phyloP scores from a whole-genome alignment of 768 basidiomycete genomes.

The Antrodiella citrinella region DNA sequence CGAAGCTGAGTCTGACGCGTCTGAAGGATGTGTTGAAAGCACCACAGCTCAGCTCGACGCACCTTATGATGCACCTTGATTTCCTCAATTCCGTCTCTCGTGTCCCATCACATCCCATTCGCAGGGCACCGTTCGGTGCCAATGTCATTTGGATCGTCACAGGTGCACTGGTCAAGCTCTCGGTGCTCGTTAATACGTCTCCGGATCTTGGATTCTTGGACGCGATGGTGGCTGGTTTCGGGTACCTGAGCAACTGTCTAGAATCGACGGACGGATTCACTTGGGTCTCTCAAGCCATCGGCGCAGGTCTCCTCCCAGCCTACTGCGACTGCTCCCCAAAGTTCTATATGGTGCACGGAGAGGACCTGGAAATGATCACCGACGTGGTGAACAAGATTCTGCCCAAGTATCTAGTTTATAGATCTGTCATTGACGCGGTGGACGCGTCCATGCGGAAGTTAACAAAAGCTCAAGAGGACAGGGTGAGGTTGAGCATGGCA shows the following conservation, averaged over 20 bases:
- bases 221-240: slow-evolving; percentile 22
- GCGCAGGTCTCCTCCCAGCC: slow-evolving; percentile 26
- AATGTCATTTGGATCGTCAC: slow-evolving; percentile 25
- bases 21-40: slow-evolving; percentile 18
- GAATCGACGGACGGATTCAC: slow-evolving; percentile 31
- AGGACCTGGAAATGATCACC: slow-evolving; percentile 25
- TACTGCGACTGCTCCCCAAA: slow-evolving; percentile 22
- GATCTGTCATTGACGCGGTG: slow-evolving; percentile 26
- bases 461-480: slow-evolving; percentile 11
- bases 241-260: slow-evolving; percentile 27
- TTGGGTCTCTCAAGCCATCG: slow-evolving; percentile 26
- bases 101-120: slow-evolving; percentile 21
- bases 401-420: slow-evolving; percentile 30
- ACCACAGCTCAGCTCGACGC: slow-evolving; percentile 13
- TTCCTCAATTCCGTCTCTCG: slow-evolving; percentile 26
- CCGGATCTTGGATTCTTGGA: slow-evolving; percentile 15
- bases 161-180: slow-evolving; percentile 23
- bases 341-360: slow-evolving; percentile 20
- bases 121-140: slow-evolving; percentile 24
- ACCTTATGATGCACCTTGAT: slow-evolving; percentile 22
- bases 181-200: slow-evolving; percentile 15
- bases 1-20: slow-evolving; percentile 22
- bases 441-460: slow-evolving; percentile 22
- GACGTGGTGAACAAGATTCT: slow-evolving; percentile 22
- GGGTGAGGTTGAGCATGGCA: too few relatives aligned